phyloP scores from a whole-genome alignment of 2,329 filamentous ascomycete genomes.

The Clonostachys solani region DNA sequence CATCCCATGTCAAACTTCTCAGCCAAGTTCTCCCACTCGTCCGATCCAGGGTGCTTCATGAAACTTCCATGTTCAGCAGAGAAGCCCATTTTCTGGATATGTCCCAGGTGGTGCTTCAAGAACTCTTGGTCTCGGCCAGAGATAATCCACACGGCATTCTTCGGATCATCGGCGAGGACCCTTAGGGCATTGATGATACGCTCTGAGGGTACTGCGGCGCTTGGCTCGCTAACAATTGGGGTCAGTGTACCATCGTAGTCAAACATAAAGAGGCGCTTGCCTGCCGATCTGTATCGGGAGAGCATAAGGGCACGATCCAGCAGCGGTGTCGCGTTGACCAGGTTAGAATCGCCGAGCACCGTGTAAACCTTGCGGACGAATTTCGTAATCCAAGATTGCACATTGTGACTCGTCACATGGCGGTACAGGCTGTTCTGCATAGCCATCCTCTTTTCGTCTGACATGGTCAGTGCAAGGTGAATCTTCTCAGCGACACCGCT shows the following conservation, averaged over 20 bases:
- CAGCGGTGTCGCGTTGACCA: constrained; percentile 72
- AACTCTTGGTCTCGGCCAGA: constrained; percentile 92
- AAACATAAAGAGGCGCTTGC: constrained; percentile 91
- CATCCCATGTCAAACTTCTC: constrained; percentile 87
- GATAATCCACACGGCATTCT: constrained; percentile 97
- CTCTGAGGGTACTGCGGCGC: constrained; percentile 82
- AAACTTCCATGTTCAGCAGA: constrained; percentile 97
- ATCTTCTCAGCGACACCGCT: constrained; percentile 80
- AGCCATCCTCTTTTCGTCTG: constrained; percentile 55
- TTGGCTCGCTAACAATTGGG: constrained; percentile 88
- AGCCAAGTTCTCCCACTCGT: constrained; percentile 84
- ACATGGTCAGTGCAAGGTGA: constrained; percentile 76
- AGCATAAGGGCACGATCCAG: constrained; percentile 74
- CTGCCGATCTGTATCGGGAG: constrained; percentile 67
- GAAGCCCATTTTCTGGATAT: constrained; percentile 84
- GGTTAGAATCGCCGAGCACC: constrained; percentile 73
- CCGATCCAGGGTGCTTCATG: constrained; percentile 72
- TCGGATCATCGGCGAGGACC: constrained; percentile 71
- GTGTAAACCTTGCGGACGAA: constrained; percentile 76
- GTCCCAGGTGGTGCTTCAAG: constrained; percentile 85
- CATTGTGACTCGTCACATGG: constrained; percentile 81
- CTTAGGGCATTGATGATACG: constrained; percentile 77
- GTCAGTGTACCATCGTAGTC: constrained; percentile 98
- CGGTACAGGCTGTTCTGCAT: constrained; percentile 75
- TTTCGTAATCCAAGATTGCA: constrained; percentile 79